Conservation (phyloP, 2,329 filamentous ascomycete genomes). For the Verticillium longisporum region DNA sequence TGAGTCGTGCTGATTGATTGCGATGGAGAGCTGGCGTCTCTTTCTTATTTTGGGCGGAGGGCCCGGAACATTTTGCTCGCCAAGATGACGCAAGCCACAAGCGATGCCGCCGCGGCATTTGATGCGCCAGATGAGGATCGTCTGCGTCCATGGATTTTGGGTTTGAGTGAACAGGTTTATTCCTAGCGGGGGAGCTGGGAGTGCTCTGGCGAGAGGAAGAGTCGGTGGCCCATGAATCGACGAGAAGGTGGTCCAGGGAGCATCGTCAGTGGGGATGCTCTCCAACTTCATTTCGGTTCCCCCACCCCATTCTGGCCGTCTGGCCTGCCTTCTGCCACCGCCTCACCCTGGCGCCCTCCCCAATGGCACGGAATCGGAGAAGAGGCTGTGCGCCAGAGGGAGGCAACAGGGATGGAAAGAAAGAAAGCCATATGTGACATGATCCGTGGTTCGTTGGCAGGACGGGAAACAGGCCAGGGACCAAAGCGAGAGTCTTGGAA, state of each 20-base stretch:
- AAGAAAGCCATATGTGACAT: neutral
- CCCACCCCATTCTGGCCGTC: neutral
- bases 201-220: neutral
- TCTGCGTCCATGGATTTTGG: neutral
- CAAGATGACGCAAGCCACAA: neutral
- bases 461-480: neutral
- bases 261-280: neutral
- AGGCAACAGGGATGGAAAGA: too few relatives aligned
- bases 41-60: neutral
- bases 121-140: neutral
- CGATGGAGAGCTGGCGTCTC: neutral
- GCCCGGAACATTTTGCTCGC: neutral
- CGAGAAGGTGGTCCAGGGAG: neutral
- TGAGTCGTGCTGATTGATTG: neutral
- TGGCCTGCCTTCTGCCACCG: neutral
- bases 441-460: neutral
- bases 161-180: neutral
- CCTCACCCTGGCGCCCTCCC: too few relatives aligned
- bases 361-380: neutral
- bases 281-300: neutral
- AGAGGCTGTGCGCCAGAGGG: neutral
- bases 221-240: too few relatives aligned
- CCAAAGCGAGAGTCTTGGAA: neutral
- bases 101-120: neutral
- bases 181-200: neutral